These are phyloP conservation scores for Myriosclerotinia curreyana DNA, from an alignment of 2,329 filamentous ascomycete species.

Conservation along the genomic window DNA sequence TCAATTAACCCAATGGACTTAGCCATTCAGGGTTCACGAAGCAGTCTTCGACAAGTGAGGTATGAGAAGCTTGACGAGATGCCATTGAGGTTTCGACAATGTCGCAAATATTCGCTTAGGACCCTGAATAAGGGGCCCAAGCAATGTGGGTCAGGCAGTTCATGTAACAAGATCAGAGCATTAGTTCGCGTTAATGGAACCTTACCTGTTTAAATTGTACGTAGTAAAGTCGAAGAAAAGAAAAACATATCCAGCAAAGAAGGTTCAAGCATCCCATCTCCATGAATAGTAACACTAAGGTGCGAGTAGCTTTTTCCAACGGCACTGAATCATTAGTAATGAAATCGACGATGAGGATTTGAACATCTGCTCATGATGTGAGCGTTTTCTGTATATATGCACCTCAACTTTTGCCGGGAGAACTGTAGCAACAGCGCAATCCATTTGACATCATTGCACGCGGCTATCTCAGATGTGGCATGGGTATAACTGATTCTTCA, in stretches of 20 bases:
- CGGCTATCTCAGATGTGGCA: background rate
- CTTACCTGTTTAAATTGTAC: background rate
- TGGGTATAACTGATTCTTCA: background rate
- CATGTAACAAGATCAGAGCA: slow-evolving; percentile 24
- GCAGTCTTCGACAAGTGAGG: slow-evolving; percentile 21
- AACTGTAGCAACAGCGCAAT: background rate
- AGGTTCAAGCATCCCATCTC: background rate
- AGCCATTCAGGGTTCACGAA: slow-evolving; percentile 19
- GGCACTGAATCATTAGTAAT: background rate
- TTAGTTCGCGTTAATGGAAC: no score
- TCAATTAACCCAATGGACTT: slow-evolving; percentile 10
- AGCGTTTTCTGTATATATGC: background rate
- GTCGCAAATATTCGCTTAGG: slow-evolving; percentile 38
- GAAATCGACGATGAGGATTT: background rate
- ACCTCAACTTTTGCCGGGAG: background rate
- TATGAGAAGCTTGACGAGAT: slow-evolving; percentile 33
- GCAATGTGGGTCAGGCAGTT: slow-evolving; percentile 25
- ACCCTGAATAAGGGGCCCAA: slow-evolving; percentile 17
- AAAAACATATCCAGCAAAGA: background rate
- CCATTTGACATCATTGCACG: slow-evolving; percentile 1
- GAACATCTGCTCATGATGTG: background rate
- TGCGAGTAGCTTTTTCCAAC: background rate
- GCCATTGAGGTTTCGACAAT: slow-evolving; percentile 36
- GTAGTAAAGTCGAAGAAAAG: background rate
- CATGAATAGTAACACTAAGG: background rate